Base-by-base conservation (phyloP, 768 basidiomycete species). In the Multifurca ochricompacta region DNA sequence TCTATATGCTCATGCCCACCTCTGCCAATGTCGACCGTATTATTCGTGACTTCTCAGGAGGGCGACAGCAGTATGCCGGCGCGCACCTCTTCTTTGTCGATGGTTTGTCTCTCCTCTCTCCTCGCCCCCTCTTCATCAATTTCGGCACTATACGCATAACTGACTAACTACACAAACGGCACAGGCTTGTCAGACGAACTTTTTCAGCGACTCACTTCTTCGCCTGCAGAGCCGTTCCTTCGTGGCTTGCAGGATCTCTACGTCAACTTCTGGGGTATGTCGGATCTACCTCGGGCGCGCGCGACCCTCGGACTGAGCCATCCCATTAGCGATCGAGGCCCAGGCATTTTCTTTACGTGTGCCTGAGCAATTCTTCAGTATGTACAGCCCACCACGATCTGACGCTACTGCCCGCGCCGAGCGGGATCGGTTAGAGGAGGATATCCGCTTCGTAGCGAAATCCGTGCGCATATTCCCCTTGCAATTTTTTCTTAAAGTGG, bases 41-140 rank as follows among this genome's bases (percentile, higher is more conserved):
- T 64, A 85, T 98, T 62, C 80, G 76, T 31, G 96, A 99, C 70
- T 95, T 92, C 65, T 71, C 74, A 3, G 65, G 69, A 36, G 77
- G 76, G 13, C 74, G 76, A 61, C 81, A 85, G 61, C 78, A 77
- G 56, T 98, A 98, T 67, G 82, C 82, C 16, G 85, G 72, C 0
- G 95, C 88, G 0, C 90, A 98, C 68, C 68, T 97, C 53, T 94
- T 93, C 77, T 99, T 98, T 67, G 76, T 94, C 55, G 95, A 97
- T 65, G 87, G 95, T 84, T 54, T 61, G 81, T 65, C 11, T 3
- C 13, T 25, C 19, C 11, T 18, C 25, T 11, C 18, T 30, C 27
- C 21, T n/a, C n/a, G n/a, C n/a, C 2, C 18, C 6, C 30, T 3
- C 32, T 9, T n/a, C 28, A 14, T 18, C 16, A 8, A 14, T 4